A percentile compares a stretch with the other conserved stretches of the same genome.
Evolutionary conservation across 768 basidiomycete species (phyloP).

Genomic region (Exidia glandulosa): DNA sequence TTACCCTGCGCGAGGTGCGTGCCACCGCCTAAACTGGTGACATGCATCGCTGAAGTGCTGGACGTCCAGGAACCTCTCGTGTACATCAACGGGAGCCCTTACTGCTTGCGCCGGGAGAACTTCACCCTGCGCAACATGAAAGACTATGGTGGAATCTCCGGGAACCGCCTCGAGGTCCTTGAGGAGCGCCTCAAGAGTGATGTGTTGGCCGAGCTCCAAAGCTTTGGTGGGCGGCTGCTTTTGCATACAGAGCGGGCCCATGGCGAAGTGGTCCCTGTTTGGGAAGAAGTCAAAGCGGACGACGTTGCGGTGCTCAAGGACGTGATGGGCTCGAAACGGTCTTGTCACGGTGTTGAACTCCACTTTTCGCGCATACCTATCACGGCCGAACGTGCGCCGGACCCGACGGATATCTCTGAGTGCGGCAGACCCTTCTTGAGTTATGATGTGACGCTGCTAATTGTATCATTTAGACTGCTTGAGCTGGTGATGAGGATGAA

Average conservation of each 20-base stretch:
- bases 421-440: not conserved
- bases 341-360: conserved; percentile 45
- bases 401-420: conserved; percentile 21
- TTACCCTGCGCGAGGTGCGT: conserved; percentile 65
- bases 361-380: conserved; percentile 82
- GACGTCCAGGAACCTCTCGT: conserved; percentile 89
- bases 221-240: conserved; percentile 73
- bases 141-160: conserved; percentile 94
- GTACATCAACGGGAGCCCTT: conserved; percentile 87
- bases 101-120: conserved; percentile 75
- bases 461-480: conserved; percentile 52
- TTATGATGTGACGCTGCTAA: not conserved
- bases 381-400: conserved; percentile 63
- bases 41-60: conserved; percentile 44
- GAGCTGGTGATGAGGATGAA: conserved; percentile 63
- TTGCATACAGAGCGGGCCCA: conserved; percentile 83
- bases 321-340: conserved; percentile 58
- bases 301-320: conserved; percentile 77
- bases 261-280: conserved; percentile 83
- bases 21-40: conserved; percentile 62
- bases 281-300: conserved; percentile 73
- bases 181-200: conserved; percentile 87
- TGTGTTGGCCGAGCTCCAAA: conserved; percentile 67
- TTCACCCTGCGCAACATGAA: conserved; percentile 92
- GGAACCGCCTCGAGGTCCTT: conserved; percentile 75